Evolutionary conservation across 345 rosid species (phyloP).

Genomic region (Sisymbrium irio): DNA sequence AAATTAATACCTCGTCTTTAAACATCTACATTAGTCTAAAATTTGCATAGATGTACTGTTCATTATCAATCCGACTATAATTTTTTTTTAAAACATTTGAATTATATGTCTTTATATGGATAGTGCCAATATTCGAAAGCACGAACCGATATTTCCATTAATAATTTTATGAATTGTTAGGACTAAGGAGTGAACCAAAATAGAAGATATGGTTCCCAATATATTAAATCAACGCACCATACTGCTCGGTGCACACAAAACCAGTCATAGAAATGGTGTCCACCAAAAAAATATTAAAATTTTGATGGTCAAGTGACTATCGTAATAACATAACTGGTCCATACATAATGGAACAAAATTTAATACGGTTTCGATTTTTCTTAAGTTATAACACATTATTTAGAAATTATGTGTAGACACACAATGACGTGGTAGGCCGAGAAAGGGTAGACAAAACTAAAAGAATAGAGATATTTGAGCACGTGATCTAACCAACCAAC

Average conservation of each 20-base stretch:
- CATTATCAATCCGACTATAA: background rate
- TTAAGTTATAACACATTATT: background rate
- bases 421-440: background rate
- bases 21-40: background rate
- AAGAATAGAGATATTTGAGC: constrained; percentile 6
- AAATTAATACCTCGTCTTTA: background rate
- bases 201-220: background rate
- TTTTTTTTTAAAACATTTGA: background rate
- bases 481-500: constrained; percentile 36
- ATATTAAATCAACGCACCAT: background rate
- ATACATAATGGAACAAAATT: constrained; percentile 6
- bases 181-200: background rate
- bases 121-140: background rate
- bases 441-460: background rate
- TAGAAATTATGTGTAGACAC: background rate
- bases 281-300: background rate
- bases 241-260: background rate
- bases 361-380: constrained; percentile 20
- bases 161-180: background rate
- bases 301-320: constrained; percentile 13
- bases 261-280: background rate
- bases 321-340: constrained; percentile 12
- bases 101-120: background rate
- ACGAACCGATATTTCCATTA: background rate
- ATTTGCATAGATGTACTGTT: background rate